Evolutionary conservation across 257 asterid species (phyloP).

Genomic region (Solanum chaucha): DNA sequence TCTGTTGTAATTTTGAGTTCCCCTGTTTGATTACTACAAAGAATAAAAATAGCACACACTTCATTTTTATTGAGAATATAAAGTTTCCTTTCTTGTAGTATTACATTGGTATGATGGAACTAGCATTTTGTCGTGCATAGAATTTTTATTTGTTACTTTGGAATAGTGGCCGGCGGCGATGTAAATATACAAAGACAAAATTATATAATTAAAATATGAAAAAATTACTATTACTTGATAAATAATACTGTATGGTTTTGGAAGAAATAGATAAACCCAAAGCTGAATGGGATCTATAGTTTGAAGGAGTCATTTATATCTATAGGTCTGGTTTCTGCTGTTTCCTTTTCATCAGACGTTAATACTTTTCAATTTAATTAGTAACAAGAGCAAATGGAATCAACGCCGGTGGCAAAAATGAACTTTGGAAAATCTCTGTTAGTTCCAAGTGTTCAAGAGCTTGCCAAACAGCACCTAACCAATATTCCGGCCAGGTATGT

Average conservation of each 20-base stretch:
- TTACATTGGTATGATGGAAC: too few species aligned
- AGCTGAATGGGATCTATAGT: background rate
- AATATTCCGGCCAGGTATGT: conserved; percentile 29
- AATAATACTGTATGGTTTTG: background rate
- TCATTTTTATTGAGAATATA: too few species aligned
- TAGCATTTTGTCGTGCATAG: too few species aligned
- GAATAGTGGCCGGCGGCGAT: too few species aligned
- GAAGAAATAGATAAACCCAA: background rate
- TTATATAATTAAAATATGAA: too few species aligned
- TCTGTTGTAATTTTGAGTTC: background rate
- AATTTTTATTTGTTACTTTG: too few species aligned
- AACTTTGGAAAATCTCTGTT: conserved; percentile 33
- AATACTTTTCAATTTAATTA: background rate
- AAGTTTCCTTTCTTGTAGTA: too few species aligned
- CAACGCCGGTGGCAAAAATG: background rate
- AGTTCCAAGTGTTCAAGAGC: conserved; percentile 55
- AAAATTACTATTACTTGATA: too few species aligned
- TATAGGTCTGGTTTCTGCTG: too few species aligned
- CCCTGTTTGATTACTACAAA: background rate
- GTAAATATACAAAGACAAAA: too few species aligned
- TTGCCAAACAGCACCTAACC: conserved; percentile 14
- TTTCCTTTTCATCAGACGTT: too few species aligned
- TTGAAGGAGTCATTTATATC: too few species aligned
- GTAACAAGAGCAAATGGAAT: background rate
- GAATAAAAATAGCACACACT: background rate